phyloP scores from a whole-genome alignment of 2,329 filamentous ascomycete genomes.

The Fusarium caatingaense region DNA sequence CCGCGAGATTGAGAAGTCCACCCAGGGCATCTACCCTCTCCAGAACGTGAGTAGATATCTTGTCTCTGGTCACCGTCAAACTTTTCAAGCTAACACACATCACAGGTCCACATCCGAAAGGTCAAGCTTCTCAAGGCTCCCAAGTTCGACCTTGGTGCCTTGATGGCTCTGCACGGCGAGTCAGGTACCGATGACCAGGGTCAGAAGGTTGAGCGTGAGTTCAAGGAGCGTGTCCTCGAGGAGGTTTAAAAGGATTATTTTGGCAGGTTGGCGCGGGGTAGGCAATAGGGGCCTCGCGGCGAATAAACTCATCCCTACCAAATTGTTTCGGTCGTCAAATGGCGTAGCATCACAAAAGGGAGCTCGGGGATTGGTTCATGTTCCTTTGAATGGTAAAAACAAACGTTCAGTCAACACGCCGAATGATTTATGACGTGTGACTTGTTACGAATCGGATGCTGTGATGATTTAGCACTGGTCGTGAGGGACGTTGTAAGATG shows the following conservation, averaged over 20 bases:
- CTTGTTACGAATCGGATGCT: constrained; percentile 18
- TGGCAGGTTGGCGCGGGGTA: constrained; percentile 48
- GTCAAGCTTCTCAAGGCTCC: constrained; percentile 99
- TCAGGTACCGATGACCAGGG: constrained; percentile 95
- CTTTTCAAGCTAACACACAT: constrained; percentile 10
- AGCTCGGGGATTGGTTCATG: constrained; percentile 56
- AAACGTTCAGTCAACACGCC: constrained; percentile 46
- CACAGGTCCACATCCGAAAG: constrained; percentile 98
- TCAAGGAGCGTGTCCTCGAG: constrained; percentile 97
- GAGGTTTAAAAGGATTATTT: constrained; percentile 77
- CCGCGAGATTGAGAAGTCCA: constrained; percentile 99
- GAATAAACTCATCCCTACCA: constrained; percentile 52
- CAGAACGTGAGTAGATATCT: constrained; percentile 80
- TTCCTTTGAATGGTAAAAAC: constrained; percentile 54
- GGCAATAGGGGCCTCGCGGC: constrained; percentile 49
- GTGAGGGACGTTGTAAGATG: constrained; percentile 25
- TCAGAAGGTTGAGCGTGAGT: constrained; percentile 98
- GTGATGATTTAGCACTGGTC: constrained; percentile 31
- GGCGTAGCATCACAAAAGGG: constrained; percentile 58
- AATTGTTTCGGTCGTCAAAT: constrained; percentile 59
- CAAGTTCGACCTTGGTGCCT: constrained; percentile 98
- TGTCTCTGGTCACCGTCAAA: not conserved
- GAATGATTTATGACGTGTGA: constrained; percentile 39
- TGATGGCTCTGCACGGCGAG: constrained; percentile 98
- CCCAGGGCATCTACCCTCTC: constrained; percentile 99